These are phyloP conservation scores for Xylaria sp. DNA, from an alignment of 2,329 filamentous ascomycete genomes.

Conservation along the genomic window DNA sequence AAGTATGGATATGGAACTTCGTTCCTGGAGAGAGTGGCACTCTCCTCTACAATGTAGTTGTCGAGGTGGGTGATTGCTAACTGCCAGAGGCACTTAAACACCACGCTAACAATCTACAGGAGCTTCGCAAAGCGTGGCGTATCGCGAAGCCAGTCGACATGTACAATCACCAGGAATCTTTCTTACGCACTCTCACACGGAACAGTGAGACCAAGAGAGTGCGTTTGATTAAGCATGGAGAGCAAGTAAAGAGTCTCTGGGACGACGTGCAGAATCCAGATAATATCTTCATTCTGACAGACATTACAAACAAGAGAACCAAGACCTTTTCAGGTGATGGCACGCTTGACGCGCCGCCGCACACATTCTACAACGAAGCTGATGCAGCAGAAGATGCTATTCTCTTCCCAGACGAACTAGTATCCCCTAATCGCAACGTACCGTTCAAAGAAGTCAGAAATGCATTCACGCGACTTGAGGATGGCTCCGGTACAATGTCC, in stretches of 20 bases:
- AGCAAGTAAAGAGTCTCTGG: conserved; percentile 43
- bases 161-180: conserved; percentile 42
- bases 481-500: conserved; percentile 32
- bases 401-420: conserved; percentile 41
- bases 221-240: conserved; percentile 43
- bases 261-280: conserved; percentile 40
- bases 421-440: conserved; percentile 36
- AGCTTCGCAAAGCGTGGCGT: conserved; percentile 45
- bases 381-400: conserved; percentile 46
- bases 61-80: conserved; percentile 31
- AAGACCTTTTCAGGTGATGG: conserved; percentile 19
- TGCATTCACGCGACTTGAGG: conserved; percentile 42
- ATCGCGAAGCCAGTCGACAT: conserved; percentile 41
- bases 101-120: conserved; percentile 36
- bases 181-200: conserved; percentile 43
- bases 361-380: conserved; percentile 45
- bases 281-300: conserved; percentile 37
- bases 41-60: conserved; percentile 40
- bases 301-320: conserved; percentile 28
- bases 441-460: conserved; percentile 47
- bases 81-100: neutral
- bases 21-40: conserved; percentile 37
- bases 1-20: conserved; percentile 49
- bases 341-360: conserved; percentile 9
- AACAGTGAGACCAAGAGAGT: conserved; percentile 43